A percentile compares a stretch with the other conserved stretches of the same genome.
Evolutionary conservation across 352 stramenopile genomes (phyloP).

Genomic region (Globisporangium canariense): DNA sequence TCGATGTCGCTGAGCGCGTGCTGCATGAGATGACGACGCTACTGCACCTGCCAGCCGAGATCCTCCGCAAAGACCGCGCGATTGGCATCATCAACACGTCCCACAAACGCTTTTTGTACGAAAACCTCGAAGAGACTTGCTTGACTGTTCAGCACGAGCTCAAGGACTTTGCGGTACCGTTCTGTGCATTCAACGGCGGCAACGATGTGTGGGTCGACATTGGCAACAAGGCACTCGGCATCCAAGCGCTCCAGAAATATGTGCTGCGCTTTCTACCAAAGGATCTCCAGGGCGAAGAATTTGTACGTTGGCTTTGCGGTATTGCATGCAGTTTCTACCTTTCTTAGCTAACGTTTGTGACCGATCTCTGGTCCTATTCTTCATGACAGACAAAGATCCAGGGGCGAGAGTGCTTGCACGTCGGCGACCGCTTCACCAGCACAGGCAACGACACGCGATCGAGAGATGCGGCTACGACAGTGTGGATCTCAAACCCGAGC

Average conservation of each 20-base stretch:
- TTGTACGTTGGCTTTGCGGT: conserved; percentile 29
- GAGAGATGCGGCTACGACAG: conserved; percentile 87
- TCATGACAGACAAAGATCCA: conserved; percentile 47
- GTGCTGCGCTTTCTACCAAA: conserved; percentile 70
- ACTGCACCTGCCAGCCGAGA: conserved; percentile 79
- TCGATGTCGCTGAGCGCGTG: conserved; percentile 80
- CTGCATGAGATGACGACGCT: conserved; percentile 72
- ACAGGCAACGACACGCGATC: conserved; percentile 92
- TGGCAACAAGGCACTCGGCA: conserved; percentile 95
- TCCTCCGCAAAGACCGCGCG: conserved; percentile 92
- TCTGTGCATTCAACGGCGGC: conserved; percentile 96
- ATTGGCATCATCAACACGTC: conserved; percentile 91
- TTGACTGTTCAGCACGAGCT: conserved; percentile 90
- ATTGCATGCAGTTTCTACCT: not conserved
- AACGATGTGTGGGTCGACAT: conserved; percentile 96
- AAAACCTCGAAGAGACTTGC: conserved; percentile 94
- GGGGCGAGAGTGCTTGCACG: conserved; percentile 90
- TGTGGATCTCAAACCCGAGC: conserved; percentile 94
- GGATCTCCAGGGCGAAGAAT: conserved; percentile 68
- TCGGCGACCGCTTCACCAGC: conserved; percentile 91
- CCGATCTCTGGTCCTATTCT: not conserved
- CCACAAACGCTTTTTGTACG: conserved; percentile 78
- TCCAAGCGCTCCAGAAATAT: conserved; percentile 89
- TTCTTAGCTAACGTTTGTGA: not conserved
- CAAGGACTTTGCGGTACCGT: conserved; percentile 76